A percentile compares a stretch with the other conserved stretches of the same genome.
These are phyloP conservation scores for Cymbopogon citratus DNA, from an alignment of 176 grass and related monocot genomes.

Conservation along the genomic window DNA sequence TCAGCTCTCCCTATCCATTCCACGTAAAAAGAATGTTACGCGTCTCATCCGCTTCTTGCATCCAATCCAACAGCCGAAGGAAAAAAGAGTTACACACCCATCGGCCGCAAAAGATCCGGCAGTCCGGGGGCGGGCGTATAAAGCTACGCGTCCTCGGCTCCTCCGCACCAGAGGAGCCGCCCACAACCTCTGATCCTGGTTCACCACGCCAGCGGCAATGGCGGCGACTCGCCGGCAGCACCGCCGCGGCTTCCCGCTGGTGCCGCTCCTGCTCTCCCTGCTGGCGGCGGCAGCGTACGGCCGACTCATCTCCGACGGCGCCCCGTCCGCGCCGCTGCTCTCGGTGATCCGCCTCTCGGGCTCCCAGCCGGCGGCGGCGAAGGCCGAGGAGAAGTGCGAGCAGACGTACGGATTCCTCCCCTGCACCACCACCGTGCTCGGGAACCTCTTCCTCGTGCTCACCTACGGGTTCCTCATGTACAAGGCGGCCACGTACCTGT, in stretches of 20 bases:
- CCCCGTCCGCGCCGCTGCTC: background rate
- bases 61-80: background rate
- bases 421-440: conserved; percentile 83
- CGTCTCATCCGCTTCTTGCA: too few species aligned
- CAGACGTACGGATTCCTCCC: conserved; percentile 80
- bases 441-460: conserved; percentile 76
- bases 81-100: too few species aligned
- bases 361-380: background rate
- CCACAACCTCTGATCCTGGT: too few species aligned
- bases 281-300: conserved; percentile 43
- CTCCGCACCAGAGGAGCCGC: background rate
- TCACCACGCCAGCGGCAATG: conserved; percentile 15
- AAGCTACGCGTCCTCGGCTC: conserved; percentile 15
- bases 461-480: conserved; percentile 86
- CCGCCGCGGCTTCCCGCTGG: conserved; percentile 33
- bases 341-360: conserved; percentile 28
- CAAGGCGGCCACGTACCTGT: conserved; percentile 85
- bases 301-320: conserved; percentile 54
- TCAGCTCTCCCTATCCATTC: too few species aligned
- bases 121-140: conserved; percentile 19
- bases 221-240: conserved; percentile 42
- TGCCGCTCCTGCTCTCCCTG: conserved; percentile 46
- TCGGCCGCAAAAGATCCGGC: background rate
- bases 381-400: conserved; percentile 58
- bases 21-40: too few species aligned